Base-by-base conservation (phyloP, 1,139 yeast species). In the Blastobotrys ciferrii region DNA sequence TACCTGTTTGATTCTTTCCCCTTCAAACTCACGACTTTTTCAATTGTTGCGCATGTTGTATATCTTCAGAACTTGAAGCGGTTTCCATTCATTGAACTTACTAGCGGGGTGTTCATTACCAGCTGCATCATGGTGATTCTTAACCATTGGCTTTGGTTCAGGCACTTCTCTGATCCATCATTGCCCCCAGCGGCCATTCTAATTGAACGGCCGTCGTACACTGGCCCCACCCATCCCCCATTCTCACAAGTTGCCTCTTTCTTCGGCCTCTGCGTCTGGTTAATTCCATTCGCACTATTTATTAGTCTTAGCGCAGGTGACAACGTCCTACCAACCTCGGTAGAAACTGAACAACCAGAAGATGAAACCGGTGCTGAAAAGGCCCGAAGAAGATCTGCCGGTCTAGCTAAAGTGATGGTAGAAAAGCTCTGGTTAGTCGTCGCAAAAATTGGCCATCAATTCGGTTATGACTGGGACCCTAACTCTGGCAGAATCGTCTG, bases 241-340 rank as follows among this genome's bases (percentile, higher is more conserved):
- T 92, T 92, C 62, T 73, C 89, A 1, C 96, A 94, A 63, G 87
- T 92, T 2, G 87, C 97, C 23, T 85, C 97, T 3, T 92, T 92
- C 66, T 89, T 94, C 63, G 98, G 97, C 1, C 71, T 92, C 39
- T 84, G 95, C 59, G 84, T 92, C 12, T 92, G 99, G 99, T 76
- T 91, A 53, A 78, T 92, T 39, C 99, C 99, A 30, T 89, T 92
- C 67, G 83, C 96, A 2, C 74, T 94, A 54, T 91, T 94, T 68
- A 92, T 94, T 23, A 85, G 96, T 45, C 75, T 92, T 53, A 86
- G 95, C 64, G 98, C 98, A 4, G 87, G 88, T 54, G 99, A 94
- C 61, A 86, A 88, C 61, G 80, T 86, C 23, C 75, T 92, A 45
- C 98, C 98, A 32, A 73, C 59, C 18, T 54, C 59, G 30, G 42